A percentile compares a stretch with the other conserved stretches of the same genome.
phyloP scores from a whole-genome alignment of 2,329 filamentous ascomycete species.

The Talaromyces sp. region DNA sequence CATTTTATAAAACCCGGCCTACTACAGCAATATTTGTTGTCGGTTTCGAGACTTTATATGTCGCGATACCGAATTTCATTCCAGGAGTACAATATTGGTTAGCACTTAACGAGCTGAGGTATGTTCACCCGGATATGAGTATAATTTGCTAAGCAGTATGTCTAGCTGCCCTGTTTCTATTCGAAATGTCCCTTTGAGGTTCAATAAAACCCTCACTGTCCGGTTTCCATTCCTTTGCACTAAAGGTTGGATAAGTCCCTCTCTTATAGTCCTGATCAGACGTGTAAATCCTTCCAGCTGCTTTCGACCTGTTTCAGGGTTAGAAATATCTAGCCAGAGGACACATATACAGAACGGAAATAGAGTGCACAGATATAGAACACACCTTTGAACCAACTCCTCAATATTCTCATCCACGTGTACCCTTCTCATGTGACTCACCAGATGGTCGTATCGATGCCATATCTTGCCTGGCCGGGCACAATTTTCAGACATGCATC shows the following conservation, averaged over 20 bases:
- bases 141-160: background rate
- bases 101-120: too few species aligned
- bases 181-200: background rate
- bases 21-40: too few species aligned
- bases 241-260: background rate
- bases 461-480: background rate
- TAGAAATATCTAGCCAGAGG: background rate
- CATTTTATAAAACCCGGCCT: too few species aligned
- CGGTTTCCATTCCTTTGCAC: background rate
- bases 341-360: background rate
- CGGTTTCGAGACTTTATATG: too few species aligned
- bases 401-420: background rate
- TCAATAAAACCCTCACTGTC: too few species aligned
- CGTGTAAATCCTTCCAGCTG: background rate
- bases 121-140: background rate
- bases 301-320: background rate
- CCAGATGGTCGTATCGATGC: background rate
- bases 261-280: background rate
- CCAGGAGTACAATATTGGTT: too few species aligned
- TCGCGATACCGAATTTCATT: too few species aligned
- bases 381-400: background rate
- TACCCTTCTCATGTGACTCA: background rate
- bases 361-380: background rate
- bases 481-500: background rate
- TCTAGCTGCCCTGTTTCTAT: background rate